These are phyloP conservation scores for Rhizophagus clarus DNA, from an alignment of 192 early-diverging fungal species.

Conservation along the genomic window DNA sequence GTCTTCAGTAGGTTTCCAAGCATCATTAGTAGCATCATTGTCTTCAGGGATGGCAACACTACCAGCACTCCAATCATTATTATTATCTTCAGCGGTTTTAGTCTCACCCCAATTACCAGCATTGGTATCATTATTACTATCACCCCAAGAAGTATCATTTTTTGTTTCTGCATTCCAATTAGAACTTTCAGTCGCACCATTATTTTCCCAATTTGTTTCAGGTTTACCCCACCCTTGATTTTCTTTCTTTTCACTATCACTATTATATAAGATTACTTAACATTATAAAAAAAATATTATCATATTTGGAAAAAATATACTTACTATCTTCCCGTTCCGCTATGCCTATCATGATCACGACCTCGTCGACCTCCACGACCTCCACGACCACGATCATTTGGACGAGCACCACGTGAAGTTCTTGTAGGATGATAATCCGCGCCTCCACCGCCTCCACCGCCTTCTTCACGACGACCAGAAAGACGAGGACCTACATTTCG, in stretches of 20 bases:
- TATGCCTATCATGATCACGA: slow-evolving; percentile 86
- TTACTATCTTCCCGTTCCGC: slow-evolving; percentile 68
- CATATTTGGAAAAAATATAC: slow-evolving; percentile 9
- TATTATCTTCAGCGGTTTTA: slow-evolving; percentile 1
- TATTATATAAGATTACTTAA: slow-evolving; percentile 29
- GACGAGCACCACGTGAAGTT: slow-evolving; percentile 49
- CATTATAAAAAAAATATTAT: background rate
- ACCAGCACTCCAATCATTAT: background rate
- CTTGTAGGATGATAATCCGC: slow-evolving; percentile 47
- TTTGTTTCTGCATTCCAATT: background rate
- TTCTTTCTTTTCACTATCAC: slow-evolving; percentile 91
- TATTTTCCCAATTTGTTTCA: slow-evolving; percentile 50
- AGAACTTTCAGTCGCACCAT: slow-evolving; percentile 45
- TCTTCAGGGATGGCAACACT: background rate
- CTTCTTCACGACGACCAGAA: slow-evolving; percentile 37
- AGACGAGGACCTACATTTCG: slow-evolving; percentile 30
- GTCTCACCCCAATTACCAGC: background rate
- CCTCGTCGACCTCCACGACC: slow-evolving; percentile 60
- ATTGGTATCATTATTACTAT: slow-evolving; percentile 5
- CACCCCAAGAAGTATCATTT: background rate
- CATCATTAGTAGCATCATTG: background rate
- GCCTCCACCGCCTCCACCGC: slow-evolving; percentile 36
- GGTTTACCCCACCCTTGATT: slow-evolving; percentile 82
- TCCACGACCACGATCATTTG: slow-evolving; percentile 49
- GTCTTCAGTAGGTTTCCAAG: background rate